Evolutionary conservation across 2,329 filamentous ascomycete species (phyloP).

Genomic region (Talaromyces albobiverticillius): DNA sequence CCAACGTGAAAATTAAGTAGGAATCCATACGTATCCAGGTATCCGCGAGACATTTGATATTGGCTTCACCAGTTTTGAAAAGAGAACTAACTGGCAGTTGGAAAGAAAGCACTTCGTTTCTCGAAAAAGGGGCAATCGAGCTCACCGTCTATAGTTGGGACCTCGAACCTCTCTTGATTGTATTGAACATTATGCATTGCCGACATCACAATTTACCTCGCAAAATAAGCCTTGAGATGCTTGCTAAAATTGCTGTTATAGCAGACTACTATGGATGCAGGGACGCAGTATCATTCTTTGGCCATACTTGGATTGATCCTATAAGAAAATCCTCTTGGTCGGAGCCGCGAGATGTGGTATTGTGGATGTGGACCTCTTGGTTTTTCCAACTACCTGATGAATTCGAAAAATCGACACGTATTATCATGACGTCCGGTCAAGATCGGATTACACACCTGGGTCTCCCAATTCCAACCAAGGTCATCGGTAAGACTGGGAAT

Average conservation of each 20-base stretch:
- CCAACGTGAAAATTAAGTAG: too few relatives aligned
- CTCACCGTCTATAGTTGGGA: conserved; percentile 23
- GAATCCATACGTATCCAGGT: conserved; percentile 23
- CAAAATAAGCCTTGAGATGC: conserved; percentile 6
- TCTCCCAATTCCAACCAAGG: conserved; percentile 5
- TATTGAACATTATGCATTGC: conserved; percentile 22
- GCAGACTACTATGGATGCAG: conserved; percentile 23
- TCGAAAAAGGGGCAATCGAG: conserved; percentile 19
- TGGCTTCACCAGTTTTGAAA: conserved; percentile 22
- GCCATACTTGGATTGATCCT: conserved; percentile 17
- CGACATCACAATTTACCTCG: conserved; percentile 17
- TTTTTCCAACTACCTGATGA: not conserved
- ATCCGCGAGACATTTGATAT: conserved; percentile 23
- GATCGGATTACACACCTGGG: not conserved
- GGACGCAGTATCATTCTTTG: conserved; percentile 17
- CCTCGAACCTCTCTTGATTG: conserved; percentile 21
- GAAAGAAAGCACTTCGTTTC: conserved; percentile 18
- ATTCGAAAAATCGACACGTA: not conserved
- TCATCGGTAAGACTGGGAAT: not conserved
- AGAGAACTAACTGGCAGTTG: conserved; percentile 19
- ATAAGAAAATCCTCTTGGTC: not conserved
- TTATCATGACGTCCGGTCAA: not conserved
- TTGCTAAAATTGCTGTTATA: conserved; percentile 19
- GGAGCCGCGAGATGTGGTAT: not conserved
- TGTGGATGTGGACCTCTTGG: conserved; percentile 30